These are phyloP conservation scores for Globisporangium spiculum DNA, from an alignment of 352 stramenopile genomes.

Conservation along the genomic window DNA sequence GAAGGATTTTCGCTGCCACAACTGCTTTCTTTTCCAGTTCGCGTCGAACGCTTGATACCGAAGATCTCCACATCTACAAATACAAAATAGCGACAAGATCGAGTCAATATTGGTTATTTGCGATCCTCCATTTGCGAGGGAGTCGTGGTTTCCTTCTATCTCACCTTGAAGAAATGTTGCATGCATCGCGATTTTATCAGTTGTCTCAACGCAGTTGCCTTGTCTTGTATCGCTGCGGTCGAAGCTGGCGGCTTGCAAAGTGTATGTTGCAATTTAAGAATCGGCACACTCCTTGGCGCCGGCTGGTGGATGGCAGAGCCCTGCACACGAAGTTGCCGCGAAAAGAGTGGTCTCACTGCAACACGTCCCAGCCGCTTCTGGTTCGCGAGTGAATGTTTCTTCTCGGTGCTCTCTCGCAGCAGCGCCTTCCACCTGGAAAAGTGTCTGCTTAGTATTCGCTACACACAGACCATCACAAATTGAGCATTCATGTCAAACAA, in stretches of 20 bases:
- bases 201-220: neutral
- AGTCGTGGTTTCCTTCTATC: neutral
- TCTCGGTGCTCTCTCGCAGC: neutral
- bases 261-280: neutral
- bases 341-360: neutral
- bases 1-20: neutral
- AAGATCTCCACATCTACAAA: neutral
- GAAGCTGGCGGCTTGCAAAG: neutral
- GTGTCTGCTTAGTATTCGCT: neutral
- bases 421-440: slow-evolving; percentile 1
- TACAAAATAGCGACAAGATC: neutral
- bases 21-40: slow-evolving; percentile 4
- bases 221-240: neutral
- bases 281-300: neutral
- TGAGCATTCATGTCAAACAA: neutral
- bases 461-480: neutral
- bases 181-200: slow-evolving; percentile 2
- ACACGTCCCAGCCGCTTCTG: neutral
- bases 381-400: neutral
- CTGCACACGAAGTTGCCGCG: slow-evolving; percentile 6
- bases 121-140: neutral
- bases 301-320: neutral
- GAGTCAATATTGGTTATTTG: neutral
- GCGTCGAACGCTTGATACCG: neutral
- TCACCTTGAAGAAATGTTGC: slow-evolving; percentile 7